phyloP scores from a whole-genome alignment of 2,329 filamentous ascomycete species.

The Neofusicoccum umdonicola region DNA sequence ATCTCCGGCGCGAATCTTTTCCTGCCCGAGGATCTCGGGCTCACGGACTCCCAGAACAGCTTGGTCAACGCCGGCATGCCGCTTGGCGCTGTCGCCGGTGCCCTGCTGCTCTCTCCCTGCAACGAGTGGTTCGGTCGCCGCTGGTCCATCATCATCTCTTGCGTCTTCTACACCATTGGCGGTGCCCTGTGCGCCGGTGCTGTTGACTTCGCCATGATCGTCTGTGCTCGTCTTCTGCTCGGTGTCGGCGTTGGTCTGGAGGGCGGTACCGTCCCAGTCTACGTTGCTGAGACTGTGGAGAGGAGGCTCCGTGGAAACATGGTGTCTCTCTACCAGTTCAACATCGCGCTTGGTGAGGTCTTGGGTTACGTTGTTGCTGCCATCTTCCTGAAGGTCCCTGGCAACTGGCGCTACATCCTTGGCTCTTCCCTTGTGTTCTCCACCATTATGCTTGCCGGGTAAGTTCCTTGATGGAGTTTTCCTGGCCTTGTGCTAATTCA shows the following conservation, averaged over 20 bases:
- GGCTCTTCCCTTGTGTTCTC: slow-evolving; percentile 71
- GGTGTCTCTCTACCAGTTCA: slow-evolving; percentile 72
- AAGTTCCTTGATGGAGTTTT: background rate
- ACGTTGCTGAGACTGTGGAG: slow-evolving; percentile 71
- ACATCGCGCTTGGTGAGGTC: slow-evolving; percentile 72
- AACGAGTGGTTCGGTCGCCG: slow-evolving; percentile 68
- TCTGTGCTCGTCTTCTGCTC: slow-evolving; percentile 65
- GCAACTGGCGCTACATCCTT: slow-evolving; percentile 73
- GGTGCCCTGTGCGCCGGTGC: slow-evolving; percentile 66
- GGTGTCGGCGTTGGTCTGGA: slow-evolving; percentile 71
- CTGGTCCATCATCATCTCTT: slow-evolving; percentile 67
- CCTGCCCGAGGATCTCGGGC: slow-evolving; percentile 57
- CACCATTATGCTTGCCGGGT: slow-evolving; percentile 55
- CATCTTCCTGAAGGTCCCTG: slow-evolving; percentile 67
- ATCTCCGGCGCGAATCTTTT: slow-evolving; percentile 70
- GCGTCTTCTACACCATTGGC: slow-evolving; percentile 68
- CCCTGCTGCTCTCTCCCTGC: slow-evolving; percentile 62
- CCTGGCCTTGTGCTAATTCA: background rate
- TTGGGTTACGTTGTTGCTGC: slow-evolving; percentile 70
- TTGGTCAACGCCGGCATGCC: slow-evolving; percentile 70
- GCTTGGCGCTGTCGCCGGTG: slow-evolving; percentile 68
- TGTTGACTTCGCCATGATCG: slow-evolving; percentile 69
- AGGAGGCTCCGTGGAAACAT: slow-evolving; percentile 66
- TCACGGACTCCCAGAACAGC: slow-evolving; percentile 58
- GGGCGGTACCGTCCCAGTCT: slow-evolving; percentile 71